Percentiles rank a stretch among this genome's conserved stretches.
Conservation (phyloP, 2,329 filamentous ascomycete species). For the Talaromyces verruculosus region DNA sequence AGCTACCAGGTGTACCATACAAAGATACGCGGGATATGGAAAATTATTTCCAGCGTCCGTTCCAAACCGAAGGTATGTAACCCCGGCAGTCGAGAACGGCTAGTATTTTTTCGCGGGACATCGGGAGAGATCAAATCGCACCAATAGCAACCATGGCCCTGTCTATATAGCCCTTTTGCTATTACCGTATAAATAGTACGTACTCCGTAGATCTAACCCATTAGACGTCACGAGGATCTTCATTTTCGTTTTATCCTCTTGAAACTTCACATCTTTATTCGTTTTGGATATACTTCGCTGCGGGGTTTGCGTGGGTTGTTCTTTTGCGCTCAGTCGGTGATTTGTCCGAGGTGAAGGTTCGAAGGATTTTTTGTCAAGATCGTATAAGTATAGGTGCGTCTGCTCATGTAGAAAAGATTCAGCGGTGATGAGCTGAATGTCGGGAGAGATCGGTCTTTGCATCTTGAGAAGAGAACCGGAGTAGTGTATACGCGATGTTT, state of each 20-base stretch:
- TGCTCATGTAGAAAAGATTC: neutral
- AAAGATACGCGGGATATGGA: neutral
- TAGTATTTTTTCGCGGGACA: constrained; percentile 2
- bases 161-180: neutral
- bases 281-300: neutral
- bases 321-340: neutral
- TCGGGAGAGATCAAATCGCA: constrained; percentile 12
- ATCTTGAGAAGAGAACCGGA: neutral
- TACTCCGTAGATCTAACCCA: neutral
- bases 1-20: neutral
- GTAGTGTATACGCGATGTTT: constrained; percentile 1
- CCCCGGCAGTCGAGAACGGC: constrained; percentile 4
- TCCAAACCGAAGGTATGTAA: neutral
- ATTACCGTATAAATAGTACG: neutral
- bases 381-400: neutral
- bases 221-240: neutral
- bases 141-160: neutral
- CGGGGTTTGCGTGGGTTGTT: neutral
- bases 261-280: neutral
- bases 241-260: neutral
- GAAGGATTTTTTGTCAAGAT: neutral
- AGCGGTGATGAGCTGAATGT: neutral
- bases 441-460: neutral
- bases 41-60: neutral
- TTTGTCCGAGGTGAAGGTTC: neutral